Evolutionary conservation across 2,329 filamentous ascomycete species (phyloP), one percentile per base, ranked within the genome.

Genomic region (Diaporthe humulicola): DNA sequence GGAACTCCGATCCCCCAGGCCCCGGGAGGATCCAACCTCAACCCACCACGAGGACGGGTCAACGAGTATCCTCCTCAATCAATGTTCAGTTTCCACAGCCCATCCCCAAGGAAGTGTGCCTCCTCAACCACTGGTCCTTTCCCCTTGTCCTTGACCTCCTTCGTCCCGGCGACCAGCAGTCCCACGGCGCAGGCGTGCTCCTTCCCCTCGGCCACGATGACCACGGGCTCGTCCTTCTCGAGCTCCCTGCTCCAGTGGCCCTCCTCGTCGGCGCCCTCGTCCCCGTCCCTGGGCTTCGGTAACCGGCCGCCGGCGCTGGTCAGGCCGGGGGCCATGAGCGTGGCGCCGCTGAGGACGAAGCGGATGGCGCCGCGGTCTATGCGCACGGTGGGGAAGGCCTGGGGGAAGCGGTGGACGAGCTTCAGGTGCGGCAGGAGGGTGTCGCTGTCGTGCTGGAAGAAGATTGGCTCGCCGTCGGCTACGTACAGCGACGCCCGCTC

Each of bases 361-460:
- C 97, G 94, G 81, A 99, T 98, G 7, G 97, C 97, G 76, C 97
- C 97, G 67, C 97, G 92, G 84, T 99, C 97, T 83, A 98, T 98
- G 75, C 96, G 93, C 74, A 99, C 89, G 70, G 91, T 93, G 25
- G 94, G 93, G 83, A 99, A 96, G 75, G 92, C 93, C 78, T 91
- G 87, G 14, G 97, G 97, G 86, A 96, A 98, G 79, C 93, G 91
- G 88, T 99, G 97, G 50, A 99, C 92, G 80, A 98, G 92, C 64
- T 90, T 90, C 17, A 99, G 92, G 84, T 98, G 97, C 0, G 97
- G 97, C 75, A 98, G 90, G 73, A 98, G 90, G 4, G 90, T 79
- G 93, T 91, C 91, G 73, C 78, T 83, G 84, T 91, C 90, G 82
- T 95, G 92, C 88, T 98, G 95, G 90, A 93, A 98, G 91, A 98